Conservation (phyloP, 2,329 filamentous ascomycete species). For the Fusarium armeniacum region DNA sequence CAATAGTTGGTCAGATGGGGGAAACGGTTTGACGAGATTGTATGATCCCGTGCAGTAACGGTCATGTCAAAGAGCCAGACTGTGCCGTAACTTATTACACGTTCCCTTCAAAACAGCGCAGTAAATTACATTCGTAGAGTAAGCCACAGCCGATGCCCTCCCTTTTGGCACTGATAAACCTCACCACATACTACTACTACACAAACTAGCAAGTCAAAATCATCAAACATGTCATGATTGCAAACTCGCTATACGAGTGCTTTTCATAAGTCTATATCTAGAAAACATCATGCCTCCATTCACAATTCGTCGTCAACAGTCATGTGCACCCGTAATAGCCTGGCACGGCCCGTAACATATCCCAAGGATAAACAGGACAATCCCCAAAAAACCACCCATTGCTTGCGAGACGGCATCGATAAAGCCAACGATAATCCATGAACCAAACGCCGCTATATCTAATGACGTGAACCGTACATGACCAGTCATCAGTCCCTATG, state of each 20-base stretch:
- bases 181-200: not conserved
- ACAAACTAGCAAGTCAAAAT: constrained; percentile 7
- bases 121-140: not conserved
- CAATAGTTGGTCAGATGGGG: constrained; percentile 15
- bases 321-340: constrained; percentile 39
- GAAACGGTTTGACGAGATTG: not conserved
- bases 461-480: constrained; percentile 53
- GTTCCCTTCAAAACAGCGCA: not conserved
- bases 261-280: constrained; percentile 35
- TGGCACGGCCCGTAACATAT: constrained; percentile 28
- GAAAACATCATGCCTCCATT: constrained; percentile 35
- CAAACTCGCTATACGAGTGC: constrained; percentile 32
- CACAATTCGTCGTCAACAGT: constrained; percentile 35
- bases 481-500: constrained; percentile 47
- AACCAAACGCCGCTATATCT: constrained; percentile 53
- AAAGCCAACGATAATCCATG: constrained; percentile 50
- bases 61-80: not conserved
- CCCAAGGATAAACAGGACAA: constrained; percentile 38
- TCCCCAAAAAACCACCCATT: constrained; percentile 35
- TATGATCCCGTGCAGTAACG: not conserved
- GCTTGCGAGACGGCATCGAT: constrained; percentile 46
- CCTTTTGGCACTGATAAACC: no score
- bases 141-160: not conserved
- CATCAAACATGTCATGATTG: constrained; percentile 34
- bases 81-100: not conserved